A percentile compares a stretch with the other conserved stretches of the same genome.
These are phyloP conservation scores for Trametes punicea DNA, from an alignment of 768 basidiomycete species.

Conservation along the genomic window DNA sequence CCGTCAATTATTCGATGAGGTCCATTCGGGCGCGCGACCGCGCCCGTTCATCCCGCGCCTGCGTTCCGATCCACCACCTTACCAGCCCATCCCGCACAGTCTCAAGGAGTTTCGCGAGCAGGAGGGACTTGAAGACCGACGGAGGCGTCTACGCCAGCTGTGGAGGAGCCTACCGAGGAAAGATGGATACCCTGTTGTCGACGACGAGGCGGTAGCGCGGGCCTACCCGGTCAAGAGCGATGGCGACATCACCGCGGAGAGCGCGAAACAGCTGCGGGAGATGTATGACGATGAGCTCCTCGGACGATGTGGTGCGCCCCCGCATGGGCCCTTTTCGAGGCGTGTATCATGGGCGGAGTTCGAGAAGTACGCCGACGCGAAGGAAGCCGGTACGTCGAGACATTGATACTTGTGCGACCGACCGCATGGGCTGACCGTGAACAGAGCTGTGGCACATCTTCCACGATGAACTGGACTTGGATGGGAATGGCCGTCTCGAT, in stretches of 20 bases:
- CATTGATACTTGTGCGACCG: background rate
- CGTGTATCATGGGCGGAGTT: slow-evolving; percentile 68
- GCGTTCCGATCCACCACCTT: slow-evolving; percentile 48
- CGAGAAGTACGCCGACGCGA: slow-evolving; percentile 69
- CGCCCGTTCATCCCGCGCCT: slow-evolving; percentile 57
- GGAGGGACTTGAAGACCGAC: slow-evolving; percentile 63
- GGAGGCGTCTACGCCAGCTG: slow-evolving; percentile 55
- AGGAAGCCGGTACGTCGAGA: slow-evolving; percentile 67
- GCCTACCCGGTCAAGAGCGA: slow-evolving; percentile 30
- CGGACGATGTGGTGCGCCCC: slow-evolving; percentile 46
- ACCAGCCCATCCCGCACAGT: slow-evolving; percentile 41
- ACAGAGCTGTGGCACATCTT: slow-evolving; percentile 90
- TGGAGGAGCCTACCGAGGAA: slow-evolving; percentile 56
- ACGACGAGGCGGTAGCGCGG: slow-evolving; percentile 22
- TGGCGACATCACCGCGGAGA: slow-evolving; percentile 33
- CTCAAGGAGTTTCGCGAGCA: slow-evolving; percentile 60
- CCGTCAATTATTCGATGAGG: slow-evolving; percentile 53
- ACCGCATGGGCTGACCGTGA: background rate
- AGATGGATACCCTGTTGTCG: slow-evolving; percentile 20
- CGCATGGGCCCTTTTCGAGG: slow-evolving; percentile 35
- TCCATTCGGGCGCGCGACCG: slow-evolving; percentile 49
- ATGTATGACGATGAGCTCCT: slow-evolving; percentile 80
- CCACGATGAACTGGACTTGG: slow-evolving; percentile 85
- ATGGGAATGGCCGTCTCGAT: slow-evolving; percentile 83
- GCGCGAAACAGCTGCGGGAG: slow-evolving; percentile 59